Base-by-base conservation (phyloP, 257 asterid genomes). In the Knoxia roxburghii region DNA sequence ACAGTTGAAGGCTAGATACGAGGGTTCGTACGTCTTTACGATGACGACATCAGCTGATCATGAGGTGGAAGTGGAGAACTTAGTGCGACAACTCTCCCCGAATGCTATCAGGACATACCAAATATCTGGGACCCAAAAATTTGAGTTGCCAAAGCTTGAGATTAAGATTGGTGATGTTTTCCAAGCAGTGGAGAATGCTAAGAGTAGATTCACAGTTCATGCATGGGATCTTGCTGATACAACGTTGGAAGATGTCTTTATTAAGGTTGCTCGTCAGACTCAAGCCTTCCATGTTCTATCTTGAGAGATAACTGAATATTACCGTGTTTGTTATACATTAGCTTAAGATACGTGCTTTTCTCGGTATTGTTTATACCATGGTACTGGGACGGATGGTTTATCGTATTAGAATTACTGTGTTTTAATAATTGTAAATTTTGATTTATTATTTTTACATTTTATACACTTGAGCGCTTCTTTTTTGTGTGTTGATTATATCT, bases 141-240 rank as follows among this genome's bases (percentile, higher is more conserved):
- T 88, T 41, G 99, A 94, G 84, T 52, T 94, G 77, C 97, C 99
- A 46, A 94, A 94, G 78, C 78, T 84, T 4, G 99, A 87, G 82
- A 67, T 83, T 15, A 81, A 76, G 77, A 86, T 94, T 59, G 84
- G 95, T 10, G 88, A 94, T 9, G 97, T 90, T n/a, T 94, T 94
- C 73, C 79, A 80, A 65, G 95, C 95, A 2, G 95, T 94, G 7
- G 95, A 88, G 86, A 78, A 78, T 56, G 96, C 95, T 35, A 94
- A 88, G 84, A 85, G 90, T 65, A 78, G 79, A 65, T 94, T 90
- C 85, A 72, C 88, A 7, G 95, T 93, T 65, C 85, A 93, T 59
- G 99, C 99, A 26, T 90, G 97, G 98, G 98, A 97, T 35, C 66
- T 93, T 56, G 95, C 96, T 0, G 96, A 93, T 72, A 93, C 99